A percentile compares a stretch with the other conserved stretches of the same genome.
Evolutionary conservation across 257 asterid species (phyloP).

Genomic region (Agastache rugosa): DNA sequence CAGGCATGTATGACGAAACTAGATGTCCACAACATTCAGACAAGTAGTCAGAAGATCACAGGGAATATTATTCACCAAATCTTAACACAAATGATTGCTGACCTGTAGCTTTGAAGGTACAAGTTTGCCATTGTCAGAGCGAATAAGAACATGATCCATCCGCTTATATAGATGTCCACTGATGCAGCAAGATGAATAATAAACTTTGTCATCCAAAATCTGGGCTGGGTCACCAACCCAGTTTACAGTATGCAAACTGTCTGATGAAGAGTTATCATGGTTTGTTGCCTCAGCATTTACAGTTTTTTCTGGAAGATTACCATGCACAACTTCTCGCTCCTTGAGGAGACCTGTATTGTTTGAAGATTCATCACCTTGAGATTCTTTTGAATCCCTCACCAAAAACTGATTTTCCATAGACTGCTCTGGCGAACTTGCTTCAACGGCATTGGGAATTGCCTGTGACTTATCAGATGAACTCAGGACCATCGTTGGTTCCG

Average conservation of each 20-base stretch:
- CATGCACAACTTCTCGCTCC: conserved; percentile 45
- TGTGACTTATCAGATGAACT: conserved; percentile 45
- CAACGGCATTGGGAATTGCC: conserved; percentile 35
- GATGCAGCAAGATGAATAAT: conserved; percentile 70
- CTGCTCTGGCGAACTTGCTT: conserved; percentile 42
- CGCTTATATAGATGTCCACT: conserved; percentile 63
- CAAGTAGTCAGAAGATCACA: conserved; percentile 25
- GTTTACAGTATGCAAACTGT: conserved; percentile 52
- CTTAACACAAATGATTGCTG: conserved; percentile 39
- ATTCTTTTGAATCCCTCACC: conserved; percentile 40
- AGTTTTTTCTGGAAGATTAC: conserved; percentile 53
- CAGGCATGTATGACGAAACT: conserved; percentile 13
- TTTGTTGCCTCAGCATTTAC: conserved; percentile 42
- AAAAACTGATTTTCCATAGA: conserved; percentile 42
- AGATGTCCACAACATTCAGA: conserved; percentile 12
- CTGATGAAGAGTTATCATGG: conserved; percentile 46
- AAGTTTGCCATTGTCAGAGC: conserved; percentile 54
- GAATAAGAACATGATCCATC: conserved; percentile 70
- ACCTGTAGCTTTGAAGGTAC: conserved; percentile 90
- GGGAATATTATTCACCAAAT: conserved; percentile 17
- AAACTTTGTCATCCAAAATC: conserved; percentile 63
- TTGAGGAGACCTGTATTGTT: conserved; percentile 39
- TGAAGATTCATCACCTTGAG: conserved; percentile 43
- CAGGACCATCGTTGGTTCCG: conserved; percentile 35
- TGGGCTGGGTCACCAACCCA: conserved; percentile 75